A percentile compares a stretch with the other conserved stretches of the same genome.
Evolutionary conservation across 1,139 yeast genomes (phyloP).

Genomic region (Hemisphaericaspora lyxosophila): DNA sequence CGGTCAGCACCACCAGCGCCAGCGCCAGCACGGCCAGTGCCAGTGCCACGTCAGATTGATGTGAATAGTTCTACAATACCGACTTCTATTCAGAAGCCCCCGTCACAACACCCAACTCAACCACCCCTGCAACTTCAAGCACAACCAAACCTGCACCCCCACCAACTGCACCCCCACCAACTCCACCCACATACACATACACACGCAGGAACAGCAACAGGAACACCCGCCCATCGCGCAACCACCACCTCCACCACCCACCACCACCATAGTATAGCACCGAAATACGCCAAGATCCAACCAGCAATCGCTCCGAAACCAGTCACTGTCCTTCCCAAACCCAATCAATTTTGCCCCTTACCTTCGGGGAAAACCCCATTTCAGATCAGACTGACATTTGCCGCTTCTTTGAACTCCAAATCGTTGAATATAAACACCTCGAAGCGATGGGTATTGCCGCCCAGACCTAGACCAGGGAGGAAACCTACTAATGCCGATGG

Average conservation of each 20-base stretch:
- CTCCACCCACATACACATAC: not conserved
- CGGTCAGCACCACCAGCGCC: not conserved
- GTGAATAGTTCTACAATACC: not conserved
- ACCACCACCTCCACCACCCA: slow-evolving; percentile 2
- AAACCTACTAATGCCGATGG: slow-evolving; percentile 32
- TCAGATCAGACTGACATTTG: slow-evolving; percentile 12
- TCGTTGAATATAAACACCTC: slow-evolving; percentile 44
- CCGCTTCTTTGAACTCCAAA: slow-evolving; percentile 5
- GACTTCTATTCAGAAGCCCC: not conserved
- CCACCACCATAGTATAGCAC: slow-evolving; percentile 11
- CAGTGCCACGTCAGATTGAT: no score
- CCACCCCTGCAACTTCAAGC: slow-evolving; percentile 1
- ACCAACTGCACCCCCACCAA: not conserved
- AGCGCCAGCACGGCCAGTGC: no score
- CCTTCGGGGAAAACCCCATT: slow-evolving; percentile 15
- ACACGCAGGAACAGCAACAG: not conserved
- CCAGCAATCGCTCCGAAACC: slow-evolving; percentile 46
- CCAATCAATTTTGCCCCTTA: slow-evolving; percentile 16
- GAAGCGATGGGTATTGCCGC: slow-evolving; percentile 64
- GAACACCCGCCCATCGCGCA: slow-evolving; percentile 4
- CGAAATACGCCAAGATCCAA: slow-evolving; percentile 39
- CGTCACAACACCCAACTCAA: not conserved
- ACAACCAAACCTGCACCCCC: not conserved
- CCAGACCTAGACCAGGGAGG: slow-evolving; percentile 63
- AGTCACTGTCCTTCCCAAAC: slow-evolving; percentile 28